Conservation (phyloP, 73 alveolate genomes). For the Paramecium caudatum region DNA sequence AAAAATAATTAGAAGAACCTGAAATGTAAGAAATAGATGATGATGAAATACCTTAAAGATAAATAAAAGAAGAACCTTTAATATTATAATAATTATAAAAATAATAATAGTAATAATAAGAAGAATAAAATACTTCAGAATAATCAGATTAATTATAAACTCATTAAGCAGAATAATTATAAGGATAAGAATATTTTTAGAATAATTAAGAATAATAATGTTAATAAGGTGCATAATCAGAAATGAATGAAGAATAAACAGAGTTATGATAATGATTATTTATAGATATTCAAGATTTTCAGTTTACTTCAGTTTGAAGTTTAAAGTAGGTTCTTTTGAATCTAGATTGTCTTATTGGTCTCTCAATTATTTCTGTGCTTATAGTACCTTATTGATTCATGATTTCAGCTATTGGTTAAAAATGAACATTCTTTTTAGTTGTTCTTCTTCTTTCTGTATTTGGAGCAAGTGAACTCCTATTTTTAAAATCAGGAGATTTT, state of each 20-base stretch:
- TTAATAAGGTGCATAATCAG: not conserved
- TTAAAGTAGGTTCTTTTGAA: not conserved
- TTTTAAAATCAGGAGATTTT: too few relatives aligned
- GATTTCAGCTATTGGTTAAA: too few relatives aligned
- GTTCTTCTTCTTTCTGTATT: too few relatives aligned
- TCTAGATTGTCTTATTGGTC: not conserved
- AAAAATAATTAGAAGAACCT: not conserved
- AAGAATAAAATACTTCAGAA: too few relatives aligned
- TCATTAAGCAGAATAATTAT: not conserved
- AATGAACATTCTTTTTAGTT: too few relatives aligned
- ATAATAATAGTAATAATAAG: not conserved
- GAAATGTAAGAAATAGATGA: slow-evolving; percentile 16
- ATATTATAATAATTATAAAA: not conserved
- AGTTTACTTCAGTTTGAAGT: not conserved
- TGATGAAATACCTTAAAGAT: slow-evolving; percentile 5
- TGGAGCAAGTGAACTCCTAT: too few relatives aligned
- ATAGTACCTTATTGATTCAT: too few relatives aligned
- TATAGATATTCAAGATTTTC: slow-evolving; percentile 21
- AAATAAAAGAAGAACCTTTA: not conserved
- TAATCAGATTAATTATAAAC: not conserved
- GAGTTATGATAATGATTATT: slow-evolving; percentile 24
- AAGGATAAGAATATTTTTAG: slow-evolving; percentile 30
- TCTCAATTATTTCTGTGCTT: not conserved
- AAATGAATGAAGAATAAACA: not conserved
- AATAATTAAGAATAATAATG: not conserved